Evolutionary conservation across 1,139 yeast genomes (phyloP).

Genomic region (Suhomyces bolitotheri): DNA sequence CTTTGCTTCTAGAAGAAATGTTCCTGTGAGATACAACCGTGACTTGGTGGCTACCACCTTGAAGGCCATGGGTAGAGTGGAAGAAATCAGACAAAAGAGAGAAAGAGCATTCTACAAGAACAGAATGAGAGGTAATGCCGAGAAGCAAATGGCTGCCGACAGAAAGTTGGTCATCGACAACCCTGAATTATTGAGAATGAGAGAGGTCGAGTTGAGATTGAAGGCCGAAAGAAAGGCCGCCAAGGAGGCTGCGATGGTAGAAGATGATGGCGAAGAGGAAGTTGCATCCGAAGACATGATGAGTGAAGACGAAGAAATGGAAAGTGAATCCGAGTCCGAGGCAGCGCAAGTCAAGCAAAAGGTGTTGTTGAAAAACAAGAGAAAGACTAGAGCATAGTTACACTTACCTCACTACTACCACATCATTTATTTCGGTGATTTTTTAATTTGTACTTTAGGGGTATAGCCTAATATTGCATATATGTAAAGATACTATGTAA

Average conservation of each 20-base stretch:
- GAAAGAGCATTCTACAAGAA: slow-evolving; percentile 98
- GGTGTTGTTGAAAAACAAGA: slow-evolving; percentile 77
- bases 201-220: slow-evolving; percentile 89
- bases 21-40: slow-evolving; percentile 96
- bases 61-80: slow-evolving; percentile 93
- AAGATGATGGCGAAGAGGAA: slow-evolving; percentile 45
- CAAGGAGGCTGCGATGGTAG: slow-evolving; percentile 53
- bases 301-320: slow-evolving; percentile 41
- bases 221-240: slow-evolving; percentile 71
- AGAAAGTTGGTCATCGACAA: slow-evolving; percentile 83
- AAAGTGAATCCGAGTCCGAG: slow-evolving; percentile 45
- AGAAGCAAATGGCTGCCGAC: slow-evolving; percentile 80
- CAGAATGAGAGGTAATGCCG: slow-evolving; percentile 98
- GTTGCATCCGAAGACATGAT: slow-evolving; percentile 39
- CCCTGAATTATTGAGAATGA: slow-evolving; percentile 85
- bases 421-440: slow-evolving; percentile 9
- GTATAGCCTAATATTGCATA: slow-evolving; percentile 8
- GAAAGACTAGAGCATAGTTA: slow-evolving; percentile 31
- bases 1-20: slow-evolving; percentile 95
- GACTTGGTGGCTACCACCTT: slow-evolving; percentile 92
- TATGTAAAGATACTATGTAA: neutral
- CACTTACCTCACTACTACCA: neutral
- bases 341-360: slow-evolving; percentile 59
- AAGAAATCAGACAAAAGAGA: slow-evolving; percentile 93
- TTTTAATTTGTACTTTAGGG: slow-evolving; percentile 10